Evolutionary conservation across 768 basidiomycete species (phyloP), one percentile per base, ranked within the genome.

Genomic region (button mushroom (Agaricus bisporus)): DNA sequence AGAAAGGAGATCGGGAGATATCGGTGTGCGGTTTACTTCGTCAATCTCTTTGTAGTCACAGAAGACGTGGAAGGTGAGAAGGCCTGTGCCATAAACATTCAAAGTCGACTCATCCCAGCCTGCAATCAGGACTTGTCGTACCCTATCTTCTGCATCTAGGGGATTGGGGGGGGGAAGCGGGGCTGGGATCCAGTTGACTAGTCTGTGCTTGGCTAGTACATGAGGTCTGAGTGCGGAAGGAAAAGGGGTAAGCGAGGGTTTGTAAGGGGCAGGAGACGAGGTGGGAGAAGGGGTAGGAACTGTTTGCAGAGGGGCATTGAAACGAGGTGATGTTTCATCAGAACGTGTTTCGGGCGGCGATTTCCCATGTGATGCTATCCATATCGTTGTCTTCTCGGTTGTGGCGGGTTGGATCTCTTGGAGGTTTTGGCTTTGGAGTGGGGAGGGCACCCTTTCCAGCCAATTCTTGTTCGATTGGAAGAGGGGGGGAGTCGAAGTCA

Each of bases 11-110:
- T 22, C 8, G 6, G 18, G 42, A 1, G 14, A 25, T 0, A 59
- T 63, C 0, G 70, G 73, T 0, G 58, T 60, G 2, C 67, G 54
- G 5, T 61, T 38, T 0, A 17, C 14, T 35, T 77, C 71, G 5
- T 67, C 51, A 9, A 73, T 56, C 11, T 11, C 18, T 2, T 56
- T 39, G 0, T 15, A 4, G 55, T 70, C 67, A 42, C 73, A 74
- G 50, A 64, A 73, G 0, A 68, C 58, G 15, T 76, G 74, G 42
- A 56, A 77, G 0, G 62, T 48, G 0, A 69, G 58, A 0, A 76
- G 60, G 1, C 70, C 69, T 0, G 68, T 29, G 0, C 69, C 67
- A 42, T 76, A 75, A 0, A 64, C 60, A 5, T 61, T 62, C 3
- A 55, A 41, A 0, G 69, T 74, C 7, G 51, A 51, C 1, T 59